These are phyloP conservation scores for Scleroderma bovista DNA, from an alignment of 768 basidiomycete genomes.

Conservation along the genomic window DNA sequence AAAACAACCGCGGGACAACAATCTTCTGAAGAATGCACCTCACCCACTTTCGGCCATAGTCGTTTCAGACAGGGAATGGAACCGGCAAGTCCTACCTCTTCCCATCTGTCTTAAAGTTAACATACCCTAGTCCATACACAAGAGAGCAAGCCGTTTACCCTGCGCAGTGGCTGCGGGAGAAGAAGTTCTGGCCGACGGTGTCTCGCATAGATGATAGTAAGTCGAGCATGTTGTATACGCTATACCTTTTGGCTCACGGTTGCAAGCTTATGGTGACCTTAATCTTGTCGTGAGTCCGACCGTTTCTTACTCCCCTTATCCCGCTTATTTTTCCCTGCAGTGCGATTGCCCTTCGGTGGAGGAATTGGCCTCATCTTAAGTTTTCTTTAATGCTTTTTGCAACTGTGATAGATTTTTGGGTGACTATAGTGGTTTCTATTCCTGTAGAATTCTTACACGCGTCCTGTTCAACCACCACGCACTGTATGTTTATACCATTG, in stretches of 20 bases:
- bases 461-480: conserved; percentile 67
- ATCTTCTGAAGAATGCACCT: conserved; percentile 90
- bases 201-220: conserved; percentile 90
- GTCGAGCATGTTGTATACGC: conserved; percentile 17
- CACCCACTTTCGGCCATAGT: conserved; percentile 77
- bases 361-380: conserved; percentile 47
- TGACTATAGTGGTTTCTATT: conserved; percentile 39
- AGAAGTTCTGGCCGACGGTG: conserved; percentile 96
- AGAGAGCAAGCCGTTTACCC: conserved; percentile 91
- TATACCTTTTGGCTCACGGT: conserved; percentile 4
- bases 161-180: conserved; percentile 70
- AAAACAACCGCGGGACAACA: conserved; percentile 86
- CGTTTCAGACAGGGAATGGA: conserved; percentile 77
- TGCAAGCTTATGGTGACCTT: conserved; percentile 82
- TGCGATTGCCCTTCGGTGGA: conserved; percentile 86
- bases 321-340: conserved; percentile 32
- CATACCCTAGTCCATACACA: conserved; percentile 66
- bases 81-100: conserved; percentile 47
- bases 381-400: not conserved
- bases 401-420: conserved; percentile 11
- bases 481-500: conserved; percentile 29
- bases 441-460: conserved; percentile 43
- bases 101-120: conserved; percentile 4
- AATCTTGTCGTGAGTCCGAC: conserved; percentile 70
- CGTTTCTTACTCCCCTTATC: not conserved